Conservation (phyloP, 306 rosid species). For the Comarum palustre region DNA sequence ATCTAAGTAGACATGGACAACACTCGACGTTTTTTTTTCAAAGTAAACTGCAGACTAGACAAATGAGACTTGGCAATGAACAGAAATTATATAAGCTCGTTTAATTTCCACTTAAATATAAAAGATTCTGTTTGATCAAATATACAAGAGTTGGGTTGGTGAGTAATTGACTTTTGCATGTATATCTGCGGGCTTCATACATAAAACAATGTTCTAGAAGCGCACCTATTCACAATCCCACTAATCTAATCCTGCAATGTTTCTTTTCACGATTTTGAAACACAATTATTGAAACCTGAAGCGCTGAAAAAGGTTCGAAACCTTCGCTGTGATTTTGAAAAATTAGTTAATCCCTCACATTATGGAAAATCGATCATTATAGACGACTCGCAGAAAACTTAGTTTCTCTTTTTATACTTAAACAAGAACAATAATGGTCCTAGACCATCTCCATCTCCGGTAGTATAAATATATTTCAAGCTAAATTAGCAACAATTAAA, state of each 20-base stretch:
- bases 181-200: too few species aligned
- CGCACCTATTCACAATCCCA: too few species aligned
- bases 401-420: not conserved
- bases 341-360: not conserved
- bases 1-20: too few species aligned
- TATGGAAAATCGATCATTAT: not conserved
- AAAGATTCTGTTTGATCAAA: not conserved
- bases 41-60: not conserved
- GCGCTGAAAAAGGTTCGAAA: not conserved
- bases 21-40: too few species aligned
- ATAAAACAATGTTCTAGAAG: too few species aligned
- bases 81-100: not conserved
- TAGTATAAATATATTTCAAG: too few species aligned
- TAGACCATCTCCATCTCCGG: too few species aligned
- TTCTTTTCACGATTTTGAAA: not conserved
- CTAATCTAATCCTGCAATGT: not conserved
- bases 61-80: not conserved
- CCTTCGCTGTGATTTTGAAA: not conserved
- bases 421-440: not conserved
- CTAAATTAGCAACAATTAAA: too few species aligned
- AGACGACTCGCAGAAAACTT: not conserved
- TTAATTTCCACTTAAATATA: not conserved
- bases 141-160: constrained; percentile 30
- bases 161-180: too few species aligned
- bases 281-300: not conserved